Conservation (phyloP, 352 stramenopile species). For the Poterioochromonas sp. region DNA sequence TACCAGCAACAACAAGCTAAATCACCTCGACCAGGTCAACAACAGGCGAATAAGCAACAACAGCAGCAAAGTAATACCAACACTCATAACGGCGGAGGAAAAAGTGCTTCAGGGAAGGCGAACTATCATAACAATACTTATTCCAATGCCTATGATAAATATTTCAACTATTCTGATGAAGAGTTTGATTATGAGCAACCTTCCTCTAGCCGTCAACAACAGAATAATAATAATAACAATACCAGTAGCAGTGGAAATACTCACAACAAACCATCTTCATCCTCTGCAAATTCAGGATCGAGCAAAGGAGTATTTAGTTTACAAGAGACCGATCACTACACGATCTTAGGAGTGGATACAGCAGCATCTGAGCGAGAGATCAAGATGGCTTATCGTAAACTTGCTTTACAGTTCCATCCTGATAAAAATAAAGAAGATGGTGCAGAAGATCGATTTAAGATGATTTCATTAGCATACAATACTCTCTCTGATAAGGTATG, state of each 20-base stretch:
- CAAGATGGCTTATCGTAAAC: slow-evolving; percentile 15
- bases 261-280: neutral
- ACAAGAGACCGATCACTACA: slow-evolving; percentile 56
- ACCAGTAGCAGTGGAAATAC: neutral
- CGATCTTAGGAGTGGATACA: slow-evolving; percentile 55
- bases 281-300: neutral
- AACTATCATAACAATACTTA: neutral
- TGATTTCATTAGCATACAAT: slow-evolving; percentile 72
- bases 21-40: no score
- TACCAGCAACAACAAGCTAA: no score
- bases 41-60: no score
- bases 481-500: slow-evolving; percentile 71
- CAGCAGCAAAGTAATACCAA: no score
- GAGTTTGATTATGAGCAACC: neutral
- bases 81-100: no score
- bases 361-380: slow-evolving; percentile 50
- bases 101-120: no score
- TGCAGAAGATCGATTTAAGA: slow-evolving; percentile 98
- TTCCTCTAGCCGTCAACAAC: neutral
- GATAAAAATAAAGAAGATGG: slow-evolving; percentile 84
- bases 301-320: neutral
- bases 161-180: neutral
- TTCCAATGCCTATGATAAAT: neutral
- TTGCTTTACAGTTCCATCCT: slow-evolving; percentile 86
- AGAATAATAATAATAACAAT: neutral